These are phyloP conservation scores for Emergomyces pasteurianus DNA, from an alignment of 2,329 filamentous ascomycete species.

Conservation along the genomic window DNA sequence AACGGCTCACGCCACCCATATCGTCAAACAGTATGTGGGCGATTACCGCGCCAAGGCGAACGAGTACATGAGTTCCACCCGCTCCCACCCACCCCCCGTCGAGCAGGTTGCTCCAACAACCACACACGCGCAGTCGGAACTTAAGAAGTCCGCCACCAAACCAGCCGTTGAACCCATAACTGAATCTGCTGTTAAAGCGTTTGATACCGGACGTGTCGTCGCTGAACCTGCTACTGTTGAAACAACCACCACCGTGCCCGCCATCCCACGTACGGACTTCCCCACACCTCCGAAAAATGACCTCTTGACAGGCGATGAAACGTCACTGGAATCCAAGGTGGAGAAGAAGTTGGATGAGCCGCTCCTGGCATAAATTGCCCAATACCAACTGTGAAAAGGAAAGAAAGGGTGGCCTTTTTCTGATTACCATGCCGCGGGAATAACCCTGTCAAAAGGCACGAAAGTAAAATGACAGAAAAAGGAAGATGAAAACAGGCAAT, in stretches of 20 bases:
- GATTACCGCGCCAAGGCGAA: conserved; percentile 51
- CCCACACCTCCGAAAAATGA: background rate
- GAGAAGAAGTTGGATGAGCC: background rate
- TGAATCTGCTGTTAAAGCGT: conserved; percentile 11
- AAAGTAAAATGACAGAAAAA: background rate
- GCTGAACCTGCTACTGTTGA: background rate
- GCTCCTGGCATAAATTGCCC: conserved; percentile 1
- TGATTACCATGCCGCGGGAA: background rate
- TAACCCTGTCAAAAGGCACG: background rate
- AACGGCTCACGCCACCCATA: conserved; percentile 45
- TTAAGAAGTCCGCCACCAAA: conserved; percentile 6
- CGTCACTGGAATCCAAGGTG: background rate
- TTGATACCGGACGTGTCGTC: background rate
- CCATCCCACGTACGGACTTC: background rate
- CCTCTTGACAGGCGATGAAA: background rate
- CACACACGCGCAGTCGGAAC: conserved; percentile 15
- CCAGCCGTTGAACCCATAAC: conserved; percentile 18
- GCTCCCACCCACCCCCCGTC: conserved; percentile 3
- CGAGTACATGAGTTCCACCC: conserved; percentile 36
- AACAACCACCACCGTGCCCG: background rate
- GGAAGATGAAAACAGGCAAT: background rate
- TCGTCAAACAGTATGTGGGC: conserved; percentile 47
- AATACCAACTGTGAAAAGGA: background rate
- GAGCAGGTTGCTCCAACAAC: background rate
- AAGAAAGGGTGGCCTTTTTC: background rate